Base-by-base conservation (phyloP, 176 grass and related monocot species). In the Chloris gayana region DNA sequence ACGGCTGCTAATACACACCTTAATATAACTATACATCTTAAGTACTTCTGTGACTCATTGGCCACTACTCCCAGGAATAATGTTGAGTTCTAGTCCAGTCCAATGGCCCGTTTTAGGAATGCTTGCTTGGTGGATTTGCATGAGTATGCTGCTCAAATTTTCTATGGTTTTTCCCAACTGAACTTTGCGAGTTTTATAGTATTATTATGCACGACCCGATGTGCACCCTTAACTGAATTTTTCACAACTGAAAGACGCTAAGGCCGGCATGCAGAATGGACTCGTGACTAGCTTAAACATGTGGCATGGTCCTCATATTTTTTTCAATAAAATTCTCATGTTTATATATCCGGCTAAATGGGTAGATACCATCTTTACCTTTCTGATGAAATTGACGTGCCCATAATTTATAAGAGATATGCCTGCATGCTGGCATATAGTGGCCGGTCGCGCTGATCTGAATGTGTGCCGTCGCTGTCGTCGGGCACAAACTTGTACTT, bases 391-490 rank as follows among this genome's bases (percentile, higher is more conserved):
- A 35, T 3, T 35, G 34, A 35, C 34, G 2, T 35, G 34, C 34
- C 34, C 34, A 35, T 5, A 35, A 35, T 35, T 35, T 35, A 35
- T 35, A 35, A 35, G 34, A 35, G 34, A 35, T 35, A 35, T 35
- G 34, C 34, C 34, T 35, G 34, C 34, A 5, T 35, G 34, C 34
- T 35, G 34, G 34, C 34, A 35, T 35, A 27, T 50, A 29, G 53
- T 35, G 73, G 49, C 50, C 64, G 38, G 27, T 84, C 49, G 46
- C 14, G 27, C 49, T 47, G 64, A 76, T 76, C 62, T 35, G 41
- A 42, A 47, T 45, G 27, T 33, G 24, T 34, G 61, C 9, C 37
- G 63, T 84, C 15, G 64, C 42, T 34, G 0, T n/a, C n/a, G n/a
- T 61, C 26, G 25, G 27, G 9, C 37, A 21, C n/a, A 59, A 76